A percentile compares a stretch with the other conserved stretches of the same genome.
These are phyloP conservation scores for Pinus albicaulis DNA, from an alignment of 75 land plant species.

Conservation along the genomic window DNA sequence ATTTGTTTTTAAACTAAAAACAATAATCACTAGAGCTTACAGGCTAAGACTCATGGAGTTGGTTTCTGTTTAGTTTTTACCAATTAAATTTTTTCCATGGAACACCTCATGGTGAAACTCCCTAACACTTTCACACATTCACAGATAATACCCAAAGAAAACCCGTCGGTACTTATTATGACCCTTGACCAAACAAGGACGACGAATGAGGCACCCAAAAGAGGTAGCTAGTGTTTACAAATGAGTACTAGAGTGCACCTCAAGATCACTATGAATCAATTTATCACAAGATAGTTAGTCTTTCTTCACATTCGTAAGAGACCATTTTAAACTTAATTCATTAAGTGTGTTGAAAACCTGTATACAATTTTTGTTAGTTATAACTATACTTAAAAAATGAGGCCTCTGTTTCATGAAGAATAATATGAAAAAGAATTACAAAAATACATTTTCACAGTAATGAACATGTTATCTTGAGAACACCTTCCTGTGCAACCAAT, in stretches of 20 bases:
- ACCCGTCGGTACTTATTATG: too few relatives aligned
- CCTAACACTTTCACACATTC: neutral
- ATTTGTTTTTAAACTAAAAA: neutral
- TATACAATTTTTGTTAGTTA: neutral
- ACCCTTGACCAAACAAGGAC: too few relatives aligned
- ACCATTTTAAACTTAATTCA: too few relatives aligned
- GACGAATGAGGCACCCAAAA: too few relatives aligned
- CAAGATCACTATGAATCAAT: too few relatives aligned
- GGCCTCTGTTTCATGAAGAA: neutral
- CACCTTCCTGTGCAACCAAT: conserved; percentile 61
- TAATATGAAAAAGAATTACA: neutral
- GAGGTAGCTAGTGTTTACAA: too few relatives aligned
- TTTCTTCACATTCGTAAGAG: too few relatives aligned
- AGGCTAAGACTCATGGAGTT: neutral
- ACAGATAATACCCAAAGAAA: too few relatives aligned
- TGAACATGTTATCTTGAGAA: conserved; percentile 54
- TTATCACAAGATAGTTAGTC: too few relatives aligned
- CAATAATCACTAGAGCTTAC: neutral
- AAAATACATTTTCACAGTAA: neutral
- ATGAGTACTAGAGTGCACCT: too few relatives aligned
- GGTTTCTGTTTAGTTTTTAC: neutral
- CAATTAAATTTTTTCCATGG: neutral
- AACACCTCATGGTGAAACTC: neutral
- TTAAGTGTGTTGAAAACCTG: too few relatives aligned
- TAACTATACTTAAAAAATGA: neutral